Base-by-base conservation (phyloP, 306 rosid species). In the Pyrus betulifolia region DNA sequence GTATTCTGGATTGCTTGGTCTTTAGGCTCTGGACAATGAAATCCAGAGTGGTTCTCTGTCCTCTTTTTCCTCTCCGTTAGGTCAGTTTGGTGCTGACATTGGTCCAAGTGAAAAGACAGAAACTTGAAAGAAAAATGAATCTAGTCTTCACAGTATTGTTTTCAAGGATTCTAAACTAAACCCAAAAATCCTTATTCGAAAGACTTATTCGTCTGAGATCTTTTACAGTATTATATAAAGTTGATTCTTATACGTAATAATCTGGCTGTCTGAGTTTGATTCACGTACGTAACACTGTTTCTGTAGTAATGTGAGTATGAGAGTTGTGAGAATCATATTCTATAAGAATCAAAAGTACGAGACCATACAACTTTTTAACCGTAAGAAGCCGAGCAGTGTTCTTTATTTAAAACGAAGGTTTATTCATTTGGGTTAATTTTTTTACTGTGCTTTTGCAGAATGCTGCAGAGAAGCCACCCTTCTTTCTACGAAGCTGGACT, bases 401-500 rank as follows among this genome's bases (percentile, higher is more conserved):
- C 55, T 15, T 51, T 51, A 6, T 15, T 15, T 4, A 51, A 49
- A 49, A 49, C 7, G 1, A 1, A 15, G 7, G 8, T 5, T 10
- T 60, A 25, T 3, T 23, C 19, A 60, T 17, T 18, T 45, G 5
- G 13, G 12, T 11, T 35, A 11, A 15, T 17, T 61, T 35, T 38
- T 38, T 59, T 21, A 6, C 17, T 19, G 22, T 17, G 3, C 30
- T 2, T 38, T 74, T 62, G 74, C 85, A 92, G 98, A 95, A 92
- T 84, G 99, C 99, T 28, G 96, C 90, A 3, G 98, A 95, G 90
- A 92, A 91, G 82, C 97, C 97, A 7, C 99, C 99, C 0, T 82
- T 85, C 83, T 92, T 96, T 78, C 33, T 92, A 75, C 93, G 89
- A 33, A 89, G 96, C 84, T 96, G 99, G 98, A 85, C 96, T 5